These are phyloP conservation scores for Polytolypa hystricis DNA, from an alignment of 2,329 filamentous ascomycete genomes.

Conservation along the genomic window DNA sequence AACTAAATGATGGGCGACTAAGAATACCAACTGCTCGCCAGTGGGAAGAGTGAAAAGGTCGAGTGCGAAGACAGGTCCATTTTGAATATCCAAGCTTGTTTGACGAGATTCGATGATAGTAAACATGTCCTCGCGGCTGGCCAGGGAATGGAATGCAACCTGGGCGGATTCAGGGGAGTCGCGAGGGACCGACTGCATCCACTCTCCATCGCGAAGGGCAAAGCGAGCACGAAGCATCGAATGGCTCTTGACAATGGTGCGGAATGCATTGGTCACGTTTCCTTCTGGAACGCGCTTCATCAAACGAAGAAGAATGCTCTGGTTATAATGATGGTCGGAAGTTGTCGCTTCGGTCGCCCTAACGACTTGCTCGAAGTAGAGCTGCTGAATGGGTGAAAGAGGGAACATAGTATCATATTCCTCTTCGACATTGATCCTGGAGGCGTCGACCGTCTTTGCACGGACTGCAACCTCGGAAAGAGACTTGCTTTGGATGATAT, in stretches of 20 bases:
- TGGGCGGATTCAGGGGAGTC: background rate
- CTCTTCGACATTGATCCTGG: conserved; percentile 20
- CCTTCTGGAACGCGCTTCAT: conserved; percentile 2
- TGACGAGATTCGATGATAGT: too few relatives aligned
- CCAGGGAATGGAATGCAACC: background rate
- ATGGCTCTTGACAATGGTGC: conserved; percentile 13
- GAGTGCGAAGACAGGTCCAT: conserved; percentile 12
- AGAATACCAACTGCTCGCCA: conserved; percentile 18
- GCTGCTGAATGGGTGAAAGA: conserved; percentile 18
- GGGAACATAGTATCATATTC: conserved; percentile 12
- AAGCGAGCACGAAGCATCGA: conserved; percentile 17
- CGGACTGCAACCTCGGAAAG: conserved; percentile 27
- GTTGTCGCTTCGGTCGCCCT: conserved; percentile 5
- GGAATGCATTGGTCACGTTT: conserved; percentile 8
- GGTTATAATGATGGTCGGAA: conserved; percentile 15
- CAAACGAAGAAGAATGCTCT: conserved; percentile 15
- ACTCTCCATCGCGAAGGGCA: conserved; percentile 13
- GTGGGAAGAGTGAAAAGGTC: conserved; percentile 25
- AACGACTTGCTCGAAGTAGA: conserved; percentile 11
- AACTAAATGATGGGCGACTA: conserved; percentile 26
- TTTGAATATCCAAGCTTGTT: conserved; percentile 18
- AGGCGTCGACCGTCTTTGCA: conserved; percentile 20
- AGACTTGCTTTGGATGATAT: conserved; percentile 38
- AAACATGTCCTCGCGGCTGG: background rate
- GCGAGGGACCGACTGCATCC: conserved; percentile 2